phyloP scores from a whole-genome alignment of 306 rosid genomes.

The Lithocarpus polystachyus region DNA sequence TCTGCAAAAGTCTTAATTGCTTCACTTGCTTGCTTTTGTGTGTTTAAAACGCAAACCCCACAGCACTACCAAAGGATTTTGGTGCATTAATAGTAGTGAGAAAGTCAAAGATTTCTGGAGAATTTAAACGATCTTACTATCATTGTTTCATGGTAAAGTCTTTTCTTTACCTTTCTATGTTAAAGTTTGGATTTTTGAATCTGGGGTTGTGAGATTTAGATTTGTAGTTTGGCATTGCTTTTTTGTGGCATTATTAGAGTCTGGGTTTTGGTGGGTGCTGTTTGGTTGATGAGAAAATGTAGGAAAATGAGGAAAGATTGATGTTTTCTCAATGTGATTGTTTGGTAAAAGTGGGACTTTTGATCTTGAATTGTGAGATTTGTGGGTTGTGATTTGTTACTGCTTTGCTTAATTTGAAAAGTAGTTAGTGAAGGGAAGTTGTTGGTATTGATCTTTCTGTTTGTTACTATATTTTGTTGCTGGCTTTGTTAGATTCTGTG shows the following conservation, averaged over 20 bases:
- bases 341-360: too few species aligned
- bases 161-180: not conserved
- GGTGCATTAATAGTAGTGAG: not conserved
- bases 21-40: not conserved
- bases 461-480: not conserved
- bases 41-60: not conserved
- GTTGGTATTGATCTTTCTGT: not conserved
- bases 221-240: not conserved
- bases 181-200: not conserved
- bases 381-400: not conserved
- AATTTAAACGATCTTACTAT: not conserved
- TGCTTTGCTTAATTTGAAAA: not conserved
- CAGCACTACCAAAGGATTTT: not conserved
- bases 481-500: not conserved
- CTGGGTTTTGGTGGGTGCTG: too few species aligned
- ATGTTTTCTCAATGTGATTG: too few species aligned
- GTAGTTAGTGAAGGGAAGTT: not conserved
- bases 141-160: slow-evolving; percentile 23
- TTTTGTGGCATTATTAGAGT: too few species aligned
- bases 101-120: not conserved
- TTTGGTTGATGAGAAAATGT: too few species aligned
- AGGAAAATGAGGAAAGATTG: too few species aligned
- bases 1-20: not conserved
- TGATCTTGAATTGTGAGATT: slow-evolving; percentile 2
- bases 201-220: not conserved